Evolutionary conservation across 2,329 filamentous ascomycete genomes (phyloP).

Genomic region (Epichloe sylvatica): DNA sequence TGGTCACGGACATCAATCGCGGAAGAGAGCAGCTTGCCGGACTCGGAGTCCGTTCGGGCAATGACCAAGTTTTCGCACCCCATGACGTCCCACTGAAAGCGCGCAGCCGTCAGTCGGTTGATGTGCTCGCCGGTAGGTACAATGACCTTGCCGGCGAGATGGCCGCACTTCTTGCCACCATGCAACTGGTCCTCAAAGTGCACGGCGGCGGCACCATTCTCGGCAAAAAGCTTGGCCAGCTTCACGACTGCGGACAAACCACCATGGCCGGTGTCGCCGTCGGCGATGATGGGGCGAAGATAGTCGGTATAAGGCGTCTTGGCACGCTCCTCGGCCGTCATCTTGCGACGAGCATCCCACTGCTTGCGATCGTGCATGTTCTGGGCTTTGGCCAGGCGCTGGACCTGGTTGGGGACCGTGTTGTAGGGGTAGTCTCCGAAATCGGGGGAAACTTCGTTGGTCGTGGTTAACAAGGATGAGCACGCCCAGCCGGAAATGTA

Average conservation of each 20-base stretch:
- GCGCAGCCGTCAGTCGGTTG: constrained; percentile 78
- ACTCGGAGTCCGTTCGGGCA: constrained; percentile 89
- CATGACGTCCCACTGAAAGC: constrained; percentile 99
- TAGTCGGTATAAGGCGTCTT: constrained; percentile 80
- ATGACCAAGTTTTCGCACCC: constrained; percentile 89
- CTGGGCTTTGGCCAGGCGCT: constrained; percentile 90
- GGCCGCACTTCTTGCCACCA: constrained; percentile 95
- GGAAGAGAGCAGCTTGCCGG: constrained; percentile 76
- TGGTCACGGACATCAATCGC: constrained; percentile 91
- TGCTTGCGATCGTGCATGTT: constrained; percentile 94
- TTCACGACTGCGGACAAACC: constrained; percentile 88
- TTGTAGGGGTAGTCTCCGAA: constrained; percentile 99
- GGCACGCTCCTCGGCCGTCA: constrained; percentile 59
- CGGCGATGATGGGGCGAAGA: constrained; percentile 84
- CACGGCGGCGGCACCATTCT: constrained; percentile 89
- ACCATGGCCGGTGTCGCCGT: constrained; percentile 92
- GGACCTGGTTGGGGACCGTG: constrained; percentile 94
- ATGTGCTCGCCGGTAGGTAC: constrained; percentile 93
- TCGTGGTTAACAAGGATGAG: constrained; percentile 80
- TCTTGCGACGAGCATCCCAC: constrained; percentile 70
- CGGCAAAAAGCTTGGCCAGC: constrained; percentile 91
- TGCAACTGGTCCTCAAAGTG: constrained; percentile 98
- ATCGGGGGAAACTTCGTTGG: constrained; percentile 96
- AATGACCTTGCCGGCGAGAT: constrained; percentile 88
- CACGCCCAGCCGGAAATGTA: constrained; percentile 98